These are phyloP conservation scores for Tubosaeta brunneosetosa DNA, from an alignment of 768 basidiomycete genomes.

Conservation along the genomic window DNA sequence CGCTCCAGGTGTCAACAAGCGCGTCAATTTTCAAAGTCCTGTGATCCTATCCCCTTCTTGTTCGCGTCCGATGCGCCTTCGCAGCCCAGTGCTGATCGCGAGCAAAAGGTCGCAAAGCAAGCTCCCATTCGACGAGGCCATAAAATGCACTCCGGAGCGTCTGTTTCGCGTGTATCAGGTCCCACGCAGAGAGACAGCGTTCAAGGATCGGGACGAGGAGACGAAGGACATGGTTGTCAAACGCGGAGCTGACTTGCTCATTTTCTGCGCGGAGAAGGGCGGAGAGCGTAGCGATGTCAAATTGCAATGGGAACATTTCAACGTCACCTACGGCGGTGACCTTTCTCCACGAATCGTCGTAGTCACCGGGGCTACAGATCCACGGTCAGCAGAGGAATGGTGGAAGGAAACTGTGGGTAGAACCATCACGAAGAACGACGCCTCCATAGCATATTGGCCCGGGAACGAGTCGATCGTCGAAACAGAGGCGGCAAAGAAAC, in stretches of 20 bases:
- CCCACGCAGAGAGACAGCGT: constrained; percentile 1
- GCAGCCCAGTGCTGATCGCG: constrained; percentile 9
- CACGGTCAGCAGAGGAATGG: constrained; percentile 19
- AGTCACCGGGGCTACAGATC: constrained; percentile 15
- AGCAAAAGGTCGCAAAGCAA: constrained; percentile 1
- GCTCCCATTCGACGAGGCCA: constrained; percentile 17
- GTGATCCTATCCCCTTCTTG: constrained; percentile 7
- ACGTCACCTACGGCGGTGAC: constrained; percentile 21
- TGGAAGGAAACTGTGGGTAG: constrained; percentile 8
- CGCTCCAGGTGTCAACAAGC: neutral
- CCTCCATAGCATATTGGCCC: constrained; percentile 19
- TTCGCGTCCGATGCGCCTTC: constrained; percentile 6
- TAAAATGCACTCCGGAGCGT: constrained; percentile 13
- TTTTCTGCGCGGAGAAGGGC: constrained; percentile 17
- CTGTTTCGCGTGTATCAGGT: constrained; percentile 20
- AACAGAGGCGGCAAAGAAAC: constrained; percentile 1
- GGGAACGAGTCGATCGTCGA: neutral
- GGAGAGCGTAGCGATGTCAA: constrained; percentile 7
- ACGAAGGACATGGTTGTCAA: constrained; percentile 10
- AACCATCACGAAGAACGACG: neutral
- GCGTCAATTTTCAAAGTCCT: constrained; percentile 15
- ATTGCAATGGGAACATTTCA: constrained; percentile 23
- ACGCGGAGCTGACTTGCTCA: constrained; percentile 22
- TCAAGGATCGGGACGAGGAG: neutral
- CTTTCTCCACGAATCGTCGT: constrained; percentile 24